Evolutionary conservation across 495 filamentous ascomycete species (phyloP).

Genomic region (Penicillium lagena): DNA sequence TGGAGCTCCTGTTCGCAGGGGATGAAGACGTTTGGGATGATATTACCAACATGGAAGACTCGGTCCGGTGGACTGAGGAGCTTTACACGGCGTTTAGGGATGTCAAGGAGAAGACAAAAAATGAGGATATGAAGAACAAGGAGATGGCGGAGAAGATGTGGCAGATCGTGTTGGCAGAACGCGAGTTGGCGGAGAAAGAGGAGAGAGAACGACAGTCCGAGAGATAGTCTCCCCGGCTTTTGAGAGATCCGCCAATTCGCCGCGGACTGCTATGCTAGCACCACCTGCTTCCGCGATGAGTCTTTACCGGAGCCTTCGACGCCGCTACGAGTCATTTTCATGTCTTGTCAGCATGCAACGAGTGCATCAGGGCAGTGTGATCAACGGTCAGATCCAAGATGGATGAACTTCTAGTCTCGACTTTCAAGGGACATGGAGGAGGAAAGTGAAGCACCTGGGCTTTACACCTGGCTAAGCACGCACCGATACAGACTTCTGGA

Average conservation of each 20-base stretch:
- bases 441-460: too few relatives aligned
- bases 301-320: too few relatives aligned
- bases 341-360: too few relatives aligned
- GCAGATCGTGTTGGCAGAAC: slow-evolving; percentile 37
- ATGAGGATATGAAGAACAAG: slow-evolving; percentile 19
- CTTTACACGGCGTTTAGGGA: slow-evolving; percentile 11
- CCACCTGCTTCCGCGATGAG: too few relatives aligned
- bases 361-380: too few relatives aligned
- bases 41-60: slow-evolving; percentile 19
- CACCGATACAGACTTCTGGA: too few relatives aligned
- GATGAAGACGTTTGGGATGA: slow-evolving; percentile 56
- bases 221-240: background rate
- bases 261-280: too few relatives aligned
- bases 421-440: too few relatives aligned
- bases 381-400: too few relatives aligned
- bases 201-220: slow-evolving; percentile 7
- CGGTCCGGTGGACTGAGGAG: slow-evolving; percentile 17
- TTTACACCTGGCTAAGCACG: too few relatives aligned
- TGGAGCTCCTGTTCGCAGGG: slow-evolving; percentile 34
- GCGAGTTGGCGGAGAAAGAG: slow-evolving; percentile 28
- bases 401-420: too few relatives aligned
- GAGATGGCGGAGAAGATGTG: slow-evolving; percentile 33
- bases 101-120: slow-evolving; percentile 12
- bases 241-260: background rate
- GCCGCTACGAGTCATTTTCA: too few relatives aligned